Conservation (phyloP, 805 yeast species). For the Metschnikowia lochheadii region DNA sequence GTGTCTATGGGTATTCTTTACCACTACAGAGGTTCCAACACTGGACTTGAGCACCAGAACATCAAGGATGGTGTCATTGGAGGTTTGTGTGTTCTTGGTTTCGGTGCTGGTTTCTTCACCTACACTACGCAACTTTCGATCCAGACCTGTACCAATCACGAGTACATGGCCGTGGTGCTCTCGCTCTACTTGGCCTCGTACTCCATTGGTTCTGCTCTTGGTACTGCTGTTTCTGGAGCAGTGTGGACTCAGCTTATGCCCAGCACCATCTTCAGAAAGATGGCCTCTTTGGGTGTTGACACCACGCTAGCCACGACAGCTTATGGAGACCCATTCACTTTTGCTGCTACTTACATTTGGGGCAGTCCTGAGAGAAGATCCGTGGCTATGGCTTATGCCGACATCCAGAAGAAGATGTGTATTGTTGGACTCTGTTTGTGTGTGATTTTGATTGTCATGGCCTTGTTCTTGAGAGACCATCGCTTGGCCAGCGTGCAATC, state of each 20-base stretch:
- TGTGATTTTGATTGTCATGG: conserved; percentile 45
- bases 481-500: conserved; percentile 37
- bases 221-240: conserved; percentile 63
- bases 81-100: conserved; percentile 58
- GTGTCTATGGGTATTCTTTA: conserved; percentile 58
- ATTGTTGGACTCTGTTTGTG: conserved; percentile 53
- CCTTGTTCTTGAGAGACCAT: conserved; percentile 53
- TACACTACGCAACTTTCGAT: conserved; percentile 60
- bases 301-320: conserved; percentile 23
- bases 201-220: conserved; percentile 61
- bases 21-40: conserved; percentile 49
- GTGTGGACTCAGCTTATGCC: conserved; percentile 64
- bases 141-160: conserved; percentile 57
- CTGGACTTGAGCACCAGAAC: conserved; percentile 29
- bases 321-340: conserved; percentile 52
- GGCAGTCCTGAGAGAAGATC: conserved; percentile 59
- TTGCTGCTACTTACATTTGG: conserved; percentile 49
- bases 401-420: conserved; percentile 56
- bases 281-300: conserved; percentile 23
- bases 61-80: conserved; percentile 57
- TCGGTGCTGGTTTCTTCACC: conserved; percentile 72
- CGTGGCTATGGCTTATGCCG: conserved; percentile 53
- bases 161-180: conserved; percentile 58
- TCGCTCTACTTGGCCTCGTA: conserved; percentile 56
- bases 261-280: conserved; percentile 32